phyloP scores from a whole-genome alignment of 371 early-diverging fungal species.

The Mortierella sp. region DNA sequence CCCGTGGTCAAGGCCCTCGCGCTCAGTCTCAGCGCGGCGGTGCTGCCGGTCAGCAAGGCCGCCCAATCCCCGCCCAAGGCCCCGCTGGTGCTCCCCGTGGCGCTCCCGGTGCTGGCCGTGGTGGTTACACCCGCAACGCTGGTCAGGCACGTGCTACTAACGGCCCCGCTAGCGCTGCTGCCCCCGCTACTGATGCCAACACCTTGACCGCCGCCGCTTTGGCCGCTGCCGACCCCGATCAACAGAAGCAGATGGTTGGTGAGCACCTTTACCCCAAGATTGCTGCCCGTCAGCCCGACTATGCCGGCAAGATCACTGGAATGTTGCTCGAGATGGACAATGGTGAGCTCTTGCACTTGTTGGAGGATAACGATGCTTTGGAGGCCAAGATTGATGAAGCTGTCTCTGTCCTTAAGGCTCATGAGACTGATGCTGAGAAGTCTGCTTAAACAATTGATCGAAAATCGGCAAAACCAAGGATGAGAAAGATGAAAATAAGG shows the following conservation, averaged over 20 bases:
- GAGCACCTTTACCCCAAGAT: constrained; percentile 91
- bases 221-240: constrained; percentile 84
- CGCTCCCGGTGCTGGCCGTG: constrained; percentile 59
- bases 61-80: constrained; percentile 51
- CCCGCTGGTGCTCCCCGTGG: constrained; percentile 55
- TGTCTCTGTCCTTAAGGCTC: constrained; percentile 85
- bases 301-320: constrained; percentile 98
- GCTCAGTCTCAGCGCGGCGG: constrained; percentile 55
- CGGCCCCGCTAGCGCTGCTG: constrained; percentile 53
- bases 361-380: constrained; percentile 84
- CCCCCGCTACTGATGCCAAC: constrained; percentile 59
- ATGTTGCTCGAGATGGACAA: constrained; percentile 99
- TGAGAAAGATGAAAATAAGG: neutral
- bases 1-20: constrained; percentile 55
- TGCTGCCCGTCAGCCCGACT: constrained; percentile 72
- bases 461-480: neutral
- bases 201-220: constrained; percentile 84
- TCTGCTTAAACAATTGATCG: constrained; percentile 25
- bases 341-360: constrained; percentile 88
- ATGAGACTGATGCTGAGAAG: constrained; percentile 58
- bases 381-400: constrained; percentile 87
- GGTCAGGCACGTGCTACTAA: constrained; percentile 60
- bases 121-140: constrained; percentile 68
- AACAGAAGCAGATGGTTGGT: constrained; percentile 96
- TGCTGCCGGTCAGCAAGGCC: constrained; percentile 57